Conservation (phyloP, 2,329 filamentous ascomycete genomes). For the Colletotrichum agaves region DNA sequence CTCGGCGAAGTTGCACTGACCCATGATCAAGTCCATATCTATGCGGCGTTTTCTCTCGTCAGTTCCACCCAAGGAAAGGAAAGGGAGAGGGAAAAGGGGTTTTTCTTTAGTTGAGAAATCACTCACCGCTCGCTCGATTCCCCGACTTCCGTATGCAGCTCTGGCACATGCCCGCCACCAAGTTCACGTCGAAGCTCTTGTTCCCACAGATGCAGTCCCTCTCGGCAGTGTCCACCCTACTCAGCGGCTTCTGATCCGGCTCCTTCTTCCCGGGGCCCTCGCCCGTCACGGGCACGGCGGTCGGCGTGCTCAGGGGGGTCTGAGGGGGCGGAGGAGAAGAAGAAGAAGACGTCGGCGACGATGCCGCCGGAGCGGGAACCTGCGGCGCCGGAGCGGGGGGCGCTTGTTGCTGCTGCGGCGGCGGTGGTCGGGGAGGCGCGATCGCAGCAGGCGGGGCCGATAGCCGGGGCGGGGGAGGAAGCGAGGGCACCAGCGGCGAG, state of each 20-base stretch:
- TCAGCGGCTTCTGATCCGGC: constrained; percentile 33
- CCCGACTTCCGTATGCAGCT: constrained; percentile 50
- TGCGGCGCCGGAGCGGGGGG: background rate
- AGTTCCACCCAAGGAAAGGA: background rate
- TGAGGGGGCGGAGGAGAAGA: background rate
- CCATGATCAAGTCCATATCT: constrained; percentile 52
- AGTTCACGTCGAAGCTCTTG: constrained; percentile 52
- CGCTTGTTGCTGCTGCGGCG: background rate
- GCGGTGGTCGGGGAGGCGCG: background rate
- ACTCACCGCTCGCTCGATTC: constrained; percentile 47
- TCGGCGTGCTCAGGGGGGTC: constrained; percentile 3
- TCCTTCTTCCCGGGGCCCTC: constrained; percentile 34
- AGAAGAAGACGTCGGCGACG: background rate
- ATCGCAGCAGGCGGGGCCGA: background rate
- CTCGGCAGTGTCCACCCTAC: constrained; percentile 47
- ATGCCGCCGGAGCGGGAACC: background rate
- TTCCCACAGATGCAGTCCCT: constrained; percentile 52
- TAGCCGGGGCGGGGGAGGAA: background rate
- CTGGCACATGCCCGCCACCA: constrained; percentile 51
- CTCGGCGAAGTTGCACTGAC: constrained; percentile 47
- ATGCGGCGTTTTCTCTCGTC: background rate
- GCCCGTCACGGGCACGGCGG: background rate
- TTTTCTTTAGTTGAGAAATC: background rate
- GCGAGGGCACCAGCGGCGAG: background rate
- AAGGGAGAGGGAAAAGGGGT: too few species aligned